Base-by-base conservation (phyloP, 306 rosid species). In the Casuarina equisetifolia region DNA sequence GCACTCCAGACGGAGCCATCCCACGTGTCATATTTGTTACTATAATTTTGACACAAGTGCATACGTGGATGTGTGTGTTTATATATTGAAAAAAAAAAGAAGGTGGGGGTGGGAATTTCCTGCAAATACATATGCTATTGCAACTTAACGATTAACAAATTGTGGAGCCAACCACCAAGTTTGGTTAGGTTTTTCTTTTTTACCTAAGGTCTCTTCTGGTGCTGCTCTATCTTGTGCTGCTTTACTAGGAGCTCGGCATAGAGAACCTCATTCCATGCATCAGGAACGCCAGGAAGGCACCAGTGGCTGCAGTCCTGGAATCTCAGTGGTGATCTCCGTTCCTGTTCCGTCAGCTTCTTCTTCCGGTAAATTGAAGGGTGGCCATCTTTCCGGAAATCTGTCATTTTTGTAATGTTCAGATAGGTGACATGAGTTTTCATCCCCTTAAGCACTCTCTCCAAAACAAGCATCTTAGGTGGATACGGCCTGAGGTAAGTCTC, bases 231-330 rank as follows among this genome's bases (percentile, higher is more conserved):
- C 72, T 59, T 80, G 73, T 85, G 73, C 49, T 84, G 85, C 76
- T 88, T 81, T 55, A 88, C 55, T 12, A 92, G 83, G 46, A 95
- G 84, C 76, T 92, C 91, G 1, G 97, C 91, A 54, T 82, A 92
- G 75, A 95, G 84, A 74, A 92, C 78, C 82, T 95, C 97, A 78
- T 95, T 95, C 99, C 99, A 95, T 0, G 87, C 42, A 69, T 95
- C 99, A 8, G 99, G 99, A 76, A 95, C 97, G 9, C 99, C 99
- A 0, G 99, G 99, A 82, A 95, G 99, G 85, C 99, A 95, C 99
- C 99, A 95, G 75, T 95, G 99, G 82, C 99, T 95, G 86, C 99
- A 95, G 61, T 95, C 99, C 78, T 95, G 99, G 85, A 25, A 88
- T 75, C 78, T 85, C 76, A 84, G 70, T 1, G 97, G 96, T 0